Base-by-base conservation (phyloP, 441 rosid genomes). In the Populus tomentosa region DNA sequence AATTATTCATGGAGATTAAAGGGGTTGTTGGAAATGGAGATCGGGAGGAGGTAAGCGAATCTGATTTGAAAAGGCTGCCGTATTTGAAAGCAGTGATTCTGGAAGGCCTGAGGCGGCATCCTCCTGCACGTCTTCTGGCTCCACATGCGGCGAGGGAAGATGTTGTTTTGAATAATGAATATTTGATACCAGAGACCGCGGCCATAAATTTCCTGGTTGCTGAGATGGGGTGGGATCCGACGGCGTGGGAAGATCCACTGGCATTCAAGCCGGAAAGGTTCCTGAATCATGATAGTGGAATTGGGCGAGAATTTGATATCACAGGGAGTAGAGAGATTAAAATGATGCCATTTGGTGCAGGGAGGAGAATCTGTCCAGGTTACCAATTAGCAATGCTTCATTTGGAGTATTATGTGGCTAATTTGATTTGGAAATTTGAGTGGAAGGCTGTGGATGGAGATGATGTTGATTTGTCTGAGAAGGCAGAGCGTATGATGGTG, bases 41-140 rank as follows among this genome's bases (percentile, higher is more conserved):
- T 16, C n/a, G 2, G 24, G 73, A 63, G 21, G 28, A 20, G 14
- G 33, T 67, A 9, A 35, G 11, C 5, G 78, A 74, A 33, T 74
- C 75, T 6, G 69, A 69, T 8, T 14, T 74, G 56, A 50, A 64
- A 28, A 75, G 63, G 35, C 0, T 78, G 74, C 74, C 69, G 4
- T 79, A 74, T 42, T 38, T 79, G 7, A 79, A 69, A 33, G 81
- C 81, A 16, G 63, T 79, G 16, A 13, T 74, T 28, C n/a, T 79
- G 10, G 78, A 79, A n/a, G 71, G 78, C n/a, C 35, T 79, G 2
- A 62, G 82, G 71, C 67, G 64, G 30, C 80, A 67, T 21, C 80
- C 80, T 16, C 80, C 74, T 6, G 74, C 7, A 10, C 74, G 70
- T 32, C 26, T 63, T 2, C 2, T 46, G 68, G 3, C 8, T 53